phyloP scores from a whole-genome alignment of 305 asterid species.

The Fraxinus paxiana region DNA sequence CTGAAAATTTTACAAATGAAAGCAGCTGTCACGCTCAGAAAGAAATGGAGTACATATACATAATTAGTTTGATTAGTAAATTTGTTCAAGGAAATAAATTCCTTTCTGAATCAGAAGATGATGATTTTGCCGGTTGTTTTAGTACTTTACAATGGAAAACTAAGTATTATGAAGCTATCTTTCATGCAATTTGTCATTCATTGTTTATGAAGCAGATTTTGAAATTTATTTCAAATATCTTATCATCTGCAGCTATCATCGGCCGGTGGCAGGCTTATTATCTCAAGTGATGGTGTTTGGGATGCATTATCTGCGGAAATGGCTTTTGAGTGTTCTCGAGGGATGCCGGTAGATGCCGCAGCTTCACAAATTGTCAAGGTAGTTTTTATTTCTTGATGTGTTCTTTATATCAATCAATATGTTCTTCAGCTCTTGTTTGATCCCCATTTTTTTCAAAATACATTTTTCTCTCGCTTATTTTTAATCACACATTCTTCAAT shows the following conservation, averaged over 20 bases:
- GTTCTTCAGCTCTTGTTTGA: too few species aligned
- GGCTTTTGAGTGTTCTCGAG: constrained; percentile 82
- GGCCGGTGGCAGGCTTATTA: constrained; percentile 81
- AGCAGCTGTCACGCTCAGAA: not conserved
- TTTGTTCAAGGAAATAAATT: not conserved
- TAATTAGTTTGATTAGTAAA: not conserved
- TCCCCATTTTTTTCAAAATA: too few species aligned
- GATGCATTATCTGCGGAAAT: constrained; percentile 84
- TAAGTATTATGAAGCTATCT: not conserved
- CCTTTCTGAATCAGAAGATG: not conserved
- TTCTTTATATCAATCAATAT: not conserved
- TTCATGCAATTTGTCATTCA: not conserved
- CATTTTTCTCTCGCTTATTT: too few species aligned
- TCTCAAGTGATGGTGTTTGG: constrained; percentile 99
- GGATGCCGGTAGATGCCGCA: constrained; percentile 82
- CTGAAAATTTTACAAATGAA: not conserved
- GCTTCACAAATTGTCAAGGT: constrained; percentile 90
- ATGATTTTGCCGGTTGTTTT: not conserved
- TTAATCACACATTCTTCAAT: too few species aligned
- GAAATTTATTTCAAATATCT: not conserved
- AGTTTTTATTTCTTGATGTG: constrained; percentile 7
- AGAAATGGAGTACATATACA: not conserved
- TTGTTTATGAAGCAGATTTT: constrained; percentile 1
- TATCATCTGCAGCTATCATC: constrained; percentile 63
- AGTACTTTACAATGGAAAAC: constrained; percentile 8